A percentile compares a stretch with the other conserved stretches of the same genome.
Evolutionary conservation across 345 rosid species (phyloP).

Genomic region (Populus davidiana): DNA sequence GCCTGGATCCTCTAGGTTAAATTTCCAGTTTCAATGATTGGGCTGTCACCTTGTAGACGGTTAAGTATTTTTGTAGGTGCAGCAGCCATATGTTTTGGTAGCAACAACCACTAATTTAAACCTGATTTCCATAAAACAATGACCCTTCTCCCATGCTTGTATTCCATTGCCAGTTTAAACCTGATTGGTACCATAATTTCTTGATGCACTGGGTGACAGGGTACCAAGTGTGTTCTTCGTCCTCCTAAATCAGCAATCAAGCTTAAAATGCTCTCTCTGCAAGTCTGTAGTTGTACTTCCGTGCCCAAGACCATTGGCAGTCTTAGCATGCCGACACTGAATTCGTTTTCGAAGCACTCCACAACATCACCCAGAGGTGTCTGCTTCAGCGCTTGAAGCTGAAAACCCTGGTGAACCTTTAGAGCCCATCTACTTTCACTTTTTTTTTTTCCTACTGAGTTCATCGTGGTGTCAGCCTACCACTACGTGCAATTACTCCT

Average conservation of each 20-base stretch:
- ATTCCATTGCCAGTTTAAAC: conserved; percentile 15
- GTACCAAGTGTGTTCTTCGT: conserved; percentile 55
- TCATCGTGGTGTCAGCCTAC: neutral
- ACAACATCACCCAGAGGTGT: conserved; percentile 40
- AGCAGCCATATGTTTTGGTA: too few species aligned
- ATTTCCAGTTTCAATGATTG: too few species aligned
- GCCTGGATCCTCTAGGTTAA: too few species aligned
- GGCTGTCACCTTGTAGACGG: too few species aligned
- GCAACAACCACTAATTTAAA: too few species aligned
- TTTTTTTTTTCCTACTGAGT: neutral
- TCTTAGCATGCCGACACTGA: conserved; percentile 39
- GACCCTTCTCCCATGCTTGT: neutral
- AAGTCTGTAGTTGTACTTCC: conserved; percentile 32
- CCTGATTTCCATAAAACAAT: neutral
- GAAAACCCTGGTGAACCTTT: conserved; percentile 49
- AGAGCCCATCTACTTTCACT: conserved; percentile 16
- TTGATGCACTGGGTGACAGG: conserved; percentile 61
- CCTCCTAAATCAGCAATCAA: conserved; percentile 43
- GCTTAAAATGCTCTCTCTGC: conserved; percentile 47
- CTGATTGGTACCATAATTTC: conserved; percentile 39
- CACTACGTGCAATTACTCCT: neutral
- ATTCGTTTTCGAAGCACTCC: conserved; percentile 33
- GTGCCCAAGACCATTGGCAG: conserved; percentile 43
- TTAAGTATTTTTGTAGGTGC: neutral
- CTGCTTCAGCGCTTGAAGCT: conserved; percentile 45